Percentiles rank a stretch among this genome's conserved stretches.
Evolutionary conservation across 495 filamentous ascomycete genomes (phyloP).

Genomic region (Rostrohypoxylon terebratum): DNA sequence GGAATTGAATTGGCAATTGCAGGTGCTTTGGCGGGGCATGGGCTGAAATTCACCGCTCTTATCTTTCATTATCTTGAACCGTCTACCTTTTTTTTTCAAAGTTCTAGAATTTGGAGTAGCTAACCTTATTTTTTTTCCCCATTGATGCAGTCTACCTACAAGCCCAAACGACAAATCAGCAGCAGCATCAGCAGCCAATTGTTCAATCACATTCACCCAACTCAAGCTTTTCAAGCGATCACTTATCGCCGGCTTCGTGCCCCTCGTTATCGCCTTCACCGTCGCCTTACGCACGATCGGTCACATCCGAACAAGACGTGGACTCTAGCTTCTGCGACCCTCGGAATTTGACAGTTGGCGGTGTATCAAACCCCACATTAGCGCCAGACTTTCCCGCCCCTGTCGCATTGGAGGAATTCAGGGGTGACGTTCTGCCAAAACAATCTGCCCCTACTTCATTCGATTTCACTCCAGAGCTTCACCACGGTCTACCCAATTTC

Average conservation of each 20-base stretch:
- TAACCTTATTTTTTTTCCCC: slow-evolving; percentile 51
- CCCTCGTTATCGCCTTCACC: slow-evolving; percentile 87
- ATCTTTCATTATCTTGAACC: slow-evolving; percentile 43
- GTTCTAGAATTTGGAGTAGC: slow-evolving; percentile 31
- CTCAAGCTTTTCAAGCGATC: slow-evolving; percentile 73
- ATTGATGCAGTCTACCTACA: slow-evolving; percentile 79
- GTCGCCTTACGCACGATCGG: slow-evolving; percentile 79
- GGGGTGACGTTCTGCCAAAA: slow-evolving; percentile 64
- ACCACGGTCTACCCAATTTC: slow-evolving; percentile 77
- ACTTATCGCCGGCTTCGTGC: slow-evolving; percentile 77
- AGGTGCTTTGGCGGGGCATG: slow-evolving; percentile 27
- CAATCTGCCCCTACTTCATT: slow-evolving; percentile 63
- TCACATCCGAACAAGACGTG: slow-evolving; percentile 74
- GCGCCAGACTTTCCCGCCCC: slow-evolving; percentile 72
- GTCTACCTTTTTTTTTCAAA: slow-evolving; percentile 10
- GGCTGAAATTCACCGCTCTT: slow-evolving; percentile 43
- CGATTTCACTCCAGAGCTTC: slow-evolving; percentile 64
- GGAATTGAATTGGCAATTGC: not conserved
- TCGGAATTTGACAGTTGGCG: slow-evolving; percentile 85
- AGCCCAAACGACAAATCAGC: slow-evolving; percentile 54
- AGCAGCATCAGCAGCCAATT: slow-evolving; percentile 43
- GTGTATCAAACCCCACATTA: slow-evolving; percentile 61
- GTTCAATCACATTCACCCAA: slow-evolving; percentile 60
- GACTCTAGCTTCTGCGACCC: slow-evolving; percentile 86
- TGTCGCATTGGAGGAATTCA: slow-evolving; percentile 73